Percentiles rank a stretch among this genome's conserved stretches.
Conservation (phyloP, 1,139 yeast genomes). For the Geotrichum reessii region DNA sequence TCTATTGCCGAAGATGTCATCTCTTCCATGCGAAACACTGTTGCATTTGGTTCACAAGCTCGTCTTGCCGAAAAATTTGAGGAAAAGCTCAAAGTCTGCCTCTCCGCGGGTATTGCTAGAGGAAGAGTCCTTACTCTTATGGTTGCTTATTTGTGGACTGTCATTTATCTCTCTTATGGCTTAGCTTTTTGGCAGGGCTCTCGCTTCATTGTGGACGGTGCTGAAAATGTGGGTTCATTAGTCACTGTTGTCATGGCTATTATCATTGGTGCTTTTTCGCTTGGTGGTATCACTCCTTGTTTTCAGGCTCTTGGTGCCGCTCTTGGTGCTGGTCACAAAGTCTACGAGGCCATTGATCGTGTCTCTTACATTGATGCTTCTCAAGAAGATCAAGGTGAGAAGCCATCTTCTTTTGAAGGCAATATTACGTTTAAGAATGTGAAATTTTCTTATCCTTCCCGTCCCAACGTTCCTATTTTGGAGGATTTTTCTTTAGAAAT, state of each 20-base stretch:
- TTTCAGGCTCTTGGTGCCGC: slow-evolving; percentile 39
- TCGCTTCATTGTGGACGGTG: slow-evolving; percentile 36
- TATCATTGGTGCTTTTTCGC: slow-evolving; percentile 41
- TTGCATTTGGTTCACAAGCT: slow-evolving; percentile 42
- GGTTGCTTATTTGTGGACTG: slow-evolving; percentile 37
- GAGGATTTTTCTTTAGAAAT: slow-evolving; percentile 57
- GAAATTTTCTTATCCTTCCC: slow-evolving; percentile 76
- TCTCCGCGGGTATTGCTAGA: slow-evolving; percentile 29
- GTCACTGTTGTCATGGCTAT: slow-evolving; percentile 39
- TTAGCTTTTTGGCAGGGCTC: slow-evolving; percentile 45
- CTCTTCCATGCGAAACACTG: slow-evolving; percentile 40
- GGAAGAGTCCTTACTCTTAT: slow-evolving; percentile 32
- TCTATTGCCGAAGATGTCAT: slow-evolving; percentile 42
- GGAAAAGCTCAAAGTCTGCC: slow-evolving; percentile 29
- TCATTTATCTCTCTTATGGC: slow-evolving; percentile 37
- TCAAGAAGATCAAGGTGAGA: slow-evolving; percentile 31
- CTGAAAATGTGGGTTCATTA: slow-evolving; percentile 33
- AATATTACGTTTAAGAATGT: slow-evolving; percentile 60
- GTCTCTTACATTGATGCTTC: slow-evolving; percentile 37
- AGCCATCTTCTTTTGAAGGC: slow-evolving; percentile 38
- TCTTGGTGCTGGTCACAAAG: slow-evolving; percentile 39
- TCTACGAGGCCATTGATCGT: slow-evolving; percentile 42
- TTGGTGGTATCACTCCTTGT: slow-evolving; percentile 42
- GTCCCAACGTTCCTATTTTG: slow-evolving; percentile 70
- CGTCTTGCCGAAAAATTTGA: slow-evolving; percentile 34